Conservation (phyloP, 208 protist genomes). For the Wallacemonas rigidus region DNA sequence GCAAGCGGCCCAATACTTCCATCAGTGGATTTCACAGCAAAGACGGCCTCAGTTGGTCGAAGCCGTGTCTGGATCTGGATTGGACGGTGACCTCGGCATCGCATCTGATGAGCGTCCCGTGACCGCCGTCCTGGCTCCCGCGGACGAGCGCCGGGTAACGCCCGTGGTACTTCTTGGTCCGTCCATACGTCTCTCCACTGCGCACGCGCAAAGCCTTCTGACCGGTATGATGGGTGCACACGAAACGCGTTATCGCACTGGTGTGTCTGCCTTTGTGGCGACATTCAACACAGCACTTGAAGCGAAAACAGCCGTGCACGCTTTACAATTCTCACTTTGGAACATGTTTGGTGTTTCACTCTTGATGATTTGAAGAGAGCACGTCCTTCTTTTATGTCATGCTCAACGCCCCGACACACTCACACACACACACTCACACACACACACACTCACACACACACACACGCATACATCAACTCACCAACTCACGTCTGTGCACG, state of each 20-base stretch:
- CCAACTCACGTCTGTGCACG: too few relatives aligned
- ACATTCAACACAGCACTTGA: slow-evolving; percentile 36
- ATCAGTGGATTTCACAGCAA: slow-evolving; percentile 23
- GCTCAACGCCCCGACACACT: too few relatives aligned
- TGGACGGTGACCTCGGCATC: slow-evolving; percentile 1
- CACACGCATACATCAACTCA: too few relatives aligned
- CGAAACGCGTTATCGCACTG: slow-evolving; percentile 33
- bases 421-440: too few relatives aligned
- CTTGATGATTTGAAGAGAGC: slow-evolving; percentile 10
- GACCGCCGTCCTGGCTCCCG: slow-evolving; percentile 31
- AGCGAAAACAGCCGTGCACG: slow-evolving; percentile 55
- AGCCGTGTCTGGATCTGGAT: too few relatives aligned
- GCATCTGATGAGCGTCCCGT: not conserved
- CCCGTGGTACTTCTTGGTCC: slow-evolving; percentile 51
- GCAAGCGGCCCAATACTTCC: slow-evolving; percentile 49
- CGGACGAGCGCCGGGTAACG: slow-evolving; percentile 32
- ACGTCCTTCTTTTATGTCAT: too few relatives aligned
- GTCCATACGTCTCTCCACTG: slow-evolving; percentile 57
- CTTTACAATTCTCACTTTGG: slow-evolving; percentile 61
- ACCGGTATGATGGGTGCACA: slow-evolving; percentile 59
- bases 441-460: too few relatives aligned
- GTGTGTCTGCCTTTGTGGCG: slow-evolving; percentile 41
- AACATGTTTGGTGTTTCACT: slow-evolving; percentile 55
- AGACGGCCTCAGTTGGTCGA: not conserved
- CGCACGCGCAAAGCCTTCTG: slow-evolving; percentile 64